Conservation (phyloP, 768 basidiomycete genomes). For the Russula compacta region DNA sequence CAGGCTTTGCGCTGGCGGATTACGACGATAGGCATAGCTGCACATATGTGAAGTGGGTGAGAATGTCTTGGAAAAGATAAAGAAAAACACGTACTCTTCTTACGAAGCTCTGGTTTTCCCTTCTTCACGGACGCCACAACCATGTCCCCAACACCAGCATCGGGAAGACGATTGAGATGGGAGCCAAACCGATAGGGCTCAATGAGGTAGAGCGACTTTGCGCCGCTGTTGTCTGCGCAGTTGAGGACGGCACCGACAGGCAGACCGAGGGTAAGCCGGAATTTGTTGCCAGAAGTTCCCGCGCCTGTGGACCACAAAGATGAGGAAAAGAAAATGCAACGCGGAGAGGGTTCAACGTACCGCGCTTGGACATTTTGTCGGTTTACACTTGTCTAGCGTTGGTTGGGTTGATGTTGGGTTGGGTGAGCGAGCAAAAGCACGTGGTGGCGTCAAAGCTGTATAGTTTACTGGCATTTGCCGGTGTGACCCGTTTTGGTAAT, state of each 20-base stretch:
- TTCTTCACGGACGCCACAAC: constrained; percentile 97
- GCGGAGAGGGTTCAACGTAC: constrained; percentile 20
- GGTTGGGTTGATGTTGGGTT: not conserved
- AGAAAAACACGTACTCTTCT: constrained; percentile 76
- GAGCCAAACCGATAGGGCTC: constrained; percentile 95
- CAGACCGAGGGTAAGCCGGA: constrained; percentile 89
- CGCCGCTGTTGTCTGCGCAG: constrained; percentile 99
- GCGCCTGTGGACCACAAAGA: constrained; percentile 28
- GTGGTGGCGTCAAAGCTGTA: constrained; percentile 24
- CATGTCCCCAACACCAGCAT: constrained; percentile 93
- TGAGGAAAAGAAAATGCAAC: not conserved
- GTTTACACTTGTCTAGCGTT: not conserved
- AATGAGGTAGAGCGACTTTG: constrained; percentile 91
- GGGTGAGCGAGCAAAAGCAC: not conserved
- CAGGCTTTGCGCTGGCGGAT: constrained; percentile 98
- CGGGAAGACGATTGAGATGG: constrained; percentile 93
- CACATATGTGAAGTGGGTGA: not conserved
- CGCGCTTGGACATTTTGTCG: constrained; percentile 31
- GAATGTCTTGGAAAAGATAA: not conserved
- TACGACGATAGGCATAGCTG: constrained; percentile 95
- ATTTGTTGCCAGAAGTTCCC: constrained; percentile 88
- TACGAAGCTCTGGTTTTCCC: constrained; percentile 98
- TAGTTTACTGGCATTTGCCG: constrained; percentile 23
- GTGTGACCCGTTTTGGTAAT: not conserved
- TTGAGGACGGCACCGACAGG: constrained; percentile 92